These are phyloP conservation scores for Brassica juncea DNA, from an alignment of 345 rosid genomes.

Conservation along the genomic window DNA sequence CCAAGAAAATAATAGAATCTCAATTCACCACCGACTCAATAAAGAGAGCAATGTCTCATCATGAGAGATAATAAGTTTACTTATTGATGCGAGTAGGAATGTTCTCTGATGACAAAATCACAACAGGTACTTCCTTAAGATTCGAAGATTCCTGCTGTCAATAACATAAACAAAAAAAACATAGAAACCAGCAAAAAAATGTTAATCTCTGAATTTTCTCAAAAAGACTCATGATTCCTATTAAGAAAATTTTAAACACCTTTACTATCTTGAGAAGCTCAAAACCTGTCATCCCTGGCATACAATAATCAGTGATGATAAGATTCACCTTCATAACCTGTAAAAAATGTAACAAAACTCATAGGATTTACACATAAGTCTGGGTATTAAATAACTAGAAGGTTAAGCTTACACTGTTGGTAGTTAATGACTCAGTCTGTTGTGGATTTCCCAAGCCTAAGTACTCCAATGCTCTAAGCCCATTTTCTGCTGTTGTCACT, in stretches of 20 bases:
- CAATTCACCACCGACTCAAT: neutral
- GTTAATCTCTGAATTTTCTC: neutral
- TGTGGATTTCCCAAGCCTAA: constrained; percentile 59
- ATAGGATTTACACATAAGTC: neutral
- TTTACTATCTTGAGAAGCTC: constrained; percentile 80
- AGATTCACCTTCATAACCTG: constrained; percentile 70
- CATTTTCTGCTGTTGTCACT: constrained; percentile 88
- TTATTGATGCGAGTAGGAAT: constrained; percentile 67
- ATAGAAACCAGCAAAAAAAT: neutral
- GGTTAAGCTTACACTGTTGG: constrained; percentile 24
- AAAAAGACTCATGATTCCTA: neutral
- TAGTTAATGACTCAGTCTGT: constrained; percentile 17
- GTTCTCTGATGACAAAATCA: constrained; percentile 84
- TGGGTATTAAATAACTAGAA: neutral
- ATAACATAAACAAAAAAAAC: neutral
- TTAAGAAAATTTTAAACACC: constrained; percentile 36
- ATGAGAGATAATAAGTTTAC: constrained; percentile 41
- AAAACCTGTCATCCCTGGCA: constrained; percentile 95
- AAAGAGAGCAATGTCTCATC: neutral
- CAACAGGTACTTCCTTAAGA: constrained; percentile 78
- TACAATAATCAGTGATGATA: constrained; percentile 85
- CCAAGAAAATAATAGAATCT: neutral
- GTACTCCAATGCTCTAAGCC: constrained; percentile 68
- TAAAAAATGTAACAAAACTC: constrained; percentile 6
- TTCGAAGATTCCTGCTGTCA: constrained; percentile 64